Percentiles rank a stretch among this genome's conserved stretches.
Conservation (phyloP, 2,329 filamentous ascomycete genomes). For the Amauroascus niger region DNA sequence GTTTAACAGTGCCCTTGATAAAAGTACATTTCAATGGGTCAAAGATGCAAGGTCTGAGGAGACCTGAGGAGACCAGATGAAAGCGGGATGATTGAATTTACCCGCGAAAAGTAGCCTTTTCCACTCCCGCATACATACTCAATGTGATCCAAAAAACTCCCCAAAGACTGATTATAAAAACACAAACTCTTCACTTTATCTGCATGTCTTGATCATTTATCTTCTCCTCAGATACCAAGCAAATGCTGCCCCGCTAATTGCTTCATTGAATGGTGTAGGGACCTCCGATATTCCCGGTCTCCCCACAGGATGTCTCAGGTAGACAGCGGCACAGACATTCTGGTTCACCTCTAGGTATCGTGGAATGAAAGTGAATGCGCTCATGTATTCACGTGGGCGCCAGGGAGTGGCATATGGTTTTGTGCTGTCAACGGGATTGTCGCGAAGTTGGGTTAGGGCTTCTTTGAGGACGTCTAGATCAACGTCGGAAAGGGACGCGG, state of each 20-base stretch:
- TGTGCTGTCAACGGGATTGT: constrained; percentile 64
- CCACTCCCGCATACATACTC: background rate
- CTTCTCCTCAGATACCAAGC: constrained; percentile 87
- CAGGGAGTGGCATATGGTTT: constrained; percentile 92
- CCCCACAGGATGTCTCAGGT: constrained; percentile 86
- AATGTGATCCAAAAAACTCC: background rate
- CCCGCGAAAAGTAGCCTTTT: background rate
- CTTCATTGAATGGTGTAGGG: constrained; percentile 66
- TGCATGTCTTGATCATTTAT: constrained; percentile 36
- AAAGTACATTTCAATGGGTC: background rate
- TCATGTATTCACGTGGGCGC: constrained; percentile 77
- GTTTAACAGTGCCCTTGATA: background rate
- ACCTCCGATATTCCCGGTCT: constrained; percentile 70
- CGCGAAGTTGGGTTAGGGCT: constrained; percentile 55
- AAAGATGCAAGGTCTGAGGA: background rate
- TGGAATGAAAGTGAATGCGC: constrained; percentile 87
- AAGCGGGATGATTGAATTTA: background rate
- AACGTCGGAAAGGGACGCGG: constrained; percentile 41
- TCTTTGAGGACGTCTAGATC: constrained; percentile 40
- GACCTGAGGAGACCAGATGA: background rate
- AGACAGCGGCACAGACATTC: constrained; percentile 90
- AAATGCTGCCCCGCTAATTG: constrained; percentile 70
- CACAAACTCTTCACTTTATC: background rate
- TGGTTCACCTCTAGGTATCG: constrained; percentile 96
- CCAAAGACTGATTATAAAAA: background rate